phyloP scores from a whole-genome alignment of 768 basidiomycete species.

The Pisolithus tinctorius region DNA sequence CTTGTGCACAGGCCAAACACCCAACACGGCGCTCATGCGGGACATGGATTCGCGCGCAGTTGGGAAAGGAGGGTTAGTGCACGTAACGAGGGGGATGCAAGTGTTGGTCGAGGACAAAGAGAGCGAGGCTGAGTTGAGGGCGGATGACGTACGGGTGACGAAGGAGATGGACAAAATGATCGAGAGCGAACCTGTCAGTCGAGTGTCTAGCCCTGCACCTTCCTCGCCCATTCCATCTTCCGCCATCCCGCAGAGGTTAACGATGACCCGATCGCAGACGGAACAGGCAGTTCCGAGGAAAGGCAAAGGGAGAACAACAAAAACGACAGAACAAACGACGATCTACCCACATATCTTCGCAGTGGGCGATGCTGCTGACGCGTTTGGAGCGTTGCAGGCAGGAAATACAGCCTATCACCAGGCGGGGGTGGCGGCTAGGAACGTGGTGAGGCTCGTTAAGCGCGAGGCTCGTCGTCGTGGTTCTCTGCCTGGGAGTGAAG shows the following conservation, averaged over 20 bases:
- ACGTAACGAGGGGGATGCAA: conserved; percentile 48
- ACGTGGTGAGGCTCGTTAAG: conserved; percentile 41
- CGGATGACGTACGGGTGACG: too few species aligned
- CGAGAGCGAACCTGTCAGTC: too few species aligned
- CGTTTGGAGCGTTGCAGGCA: conserved; percentile 56
- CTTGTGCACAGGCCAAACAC: conserved; percentile 54
- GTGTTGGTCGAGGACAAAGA: conserved; percentile 15
- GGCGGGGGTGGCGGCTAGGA: conserved; percentile 47
- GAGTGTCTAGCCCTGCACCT: too few species aligned
- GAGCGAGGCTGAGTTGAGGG: not conserved
- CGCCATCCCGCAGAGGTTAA: too few species aligned
- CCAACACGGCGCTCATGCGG: conserved; percentile 45
- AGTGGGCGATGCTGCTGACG: conserved; percentile 57
- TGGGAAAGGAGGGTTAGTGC: conserved; percentile 31
- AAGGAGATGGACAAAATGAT: too few species aligned
- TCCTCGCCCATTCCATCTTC: too few species aligned
- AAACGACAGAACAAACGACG: conserved; percentile 7
- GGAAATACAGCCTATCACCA: conserved; percentile 53
- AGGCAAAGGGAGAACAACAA: too few species aligned
- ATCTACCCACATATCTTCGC: conserved; percentile 53
- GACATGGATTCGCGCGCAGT: conserved; percentile 37
- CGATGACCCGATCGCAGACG: too few species aligned
- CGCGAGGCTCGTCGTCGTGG: conserved; percentile 11
- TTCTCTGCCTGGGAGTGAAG: not conserved
- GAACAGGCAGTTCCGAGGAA: too few species aligned